phyloP scores from a whole-genome alignment of 2,329 filamentous ascomycete genomes.

The Salinomyces thailandicus region DNA sequence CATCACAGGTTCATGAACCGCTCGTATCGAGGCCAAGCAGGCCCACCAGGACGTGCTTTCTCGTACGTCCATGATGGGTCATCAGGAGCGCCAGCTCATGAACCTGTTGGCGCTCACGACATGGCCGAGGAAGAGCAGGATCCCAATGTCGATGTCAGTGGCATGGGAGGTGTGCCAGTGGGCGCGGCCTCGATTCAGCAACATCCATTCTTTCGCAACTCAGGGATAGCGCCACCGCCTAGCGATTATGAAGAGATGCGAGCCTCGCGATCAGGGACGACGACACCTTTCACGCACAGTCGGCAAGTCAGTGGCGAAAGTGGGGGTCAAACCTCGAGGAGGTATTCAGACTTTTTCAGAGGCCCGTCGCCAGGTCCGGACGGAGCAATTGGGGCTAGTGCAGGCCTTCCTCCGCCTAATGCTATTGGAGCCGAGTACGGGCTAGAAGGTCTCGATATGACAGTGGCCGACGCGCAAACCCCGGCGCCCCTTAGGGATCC shows the following conservation, averaged over 20 bases:
- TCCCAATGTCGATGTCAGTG: constrained; percentile 13
- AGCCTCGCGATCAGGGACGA: constrained; percentile 5
- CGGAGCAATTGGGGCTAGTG: background rate
- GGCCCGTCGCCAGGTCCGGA: background rate
- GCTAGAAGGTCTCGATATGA: constrained; percentile 1
- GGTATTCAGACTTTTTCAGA: constrained; percentile 16
- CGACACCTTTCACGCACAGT: constrained; percentile 1
- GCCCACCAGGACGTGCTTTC: constrained; percentile 15
- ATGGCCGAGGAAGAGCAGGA: constrained; percentile 1
- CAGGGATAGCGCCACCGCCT: constrained; percentile 8
- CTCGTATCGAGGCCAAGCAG: constrained; percentile 8
- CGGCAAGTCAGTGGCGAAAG: constrained; percentile 5
- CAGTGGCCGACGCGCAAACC: constrained; percentile 1
- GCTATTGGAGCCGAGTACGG: constrained; percentile 5
- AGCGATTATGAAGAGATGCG: constrained; percentile 18
- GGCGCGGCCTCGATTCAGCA: constrained; percentile 17
- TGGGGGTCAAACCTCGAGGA: constrained; percentile 5
- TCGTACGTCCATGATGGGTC: constrained; percentile 19
- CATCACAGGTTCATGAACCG: constrained; percentile 13
- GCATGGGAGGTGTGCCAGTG: constrained; percentile 13
- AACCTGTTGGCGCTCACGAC: constrained; percentile 8
- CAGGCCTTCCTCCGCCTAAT: constrained; percentile 5
- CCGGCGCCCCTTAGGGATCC: background rate
- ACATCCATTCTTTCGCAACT: constrained; percentile 15
- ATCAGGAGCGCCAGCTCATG: constrained; percentile 8